Base-by-base conservation (phyloP, 176 grass and related monocot species). In the Oryza meyeriana region DNA sequence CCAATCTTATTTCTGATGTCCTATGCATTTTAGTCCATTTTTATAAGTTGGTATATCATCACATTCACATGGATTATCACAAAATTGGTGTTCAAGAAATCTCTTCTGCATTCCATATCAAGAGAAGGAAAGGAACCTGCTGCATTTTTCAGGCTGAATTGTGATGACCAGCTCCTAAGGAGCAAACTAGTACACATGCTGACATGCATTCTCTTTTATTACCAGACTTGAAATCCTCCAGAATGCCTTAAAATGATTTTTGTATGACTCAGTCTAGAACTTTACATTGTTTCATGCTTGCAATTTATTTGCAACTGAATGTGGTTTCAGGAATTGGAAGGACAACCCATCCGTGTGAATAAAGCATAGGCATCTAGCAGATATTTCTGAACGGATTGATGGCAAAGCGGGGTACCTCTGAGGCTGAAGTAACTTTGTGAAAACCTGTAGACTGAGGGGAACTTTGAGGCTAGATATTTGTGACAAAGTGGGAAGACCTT, bases 301-400 rank as follows among this genome's bases (percentile, higher is more conserved):
- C 10, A 32, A 61, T 78, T 7, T 66, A 12, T 71, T 67, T 86
- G 6, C 6, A 39, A 72, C 63, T 78, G 38, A 86, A 68, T 78
- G 33, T 61, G 62, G 9, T 87, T 89, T 94, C 88, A 98, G 96
- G 72, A 89, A 67, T 89, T 98, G 93, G 96, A 98, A 88, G 96
- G 96, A 74, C 96, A 98, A 82, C 90, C 86, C 34, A 98, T 98
- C 79, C 93, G 96, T 24, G 96, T 98, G 65, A 98, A 98, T 80
- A 95, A 71, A 93, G 89, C 90, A 50, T 98, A 89, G 89, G 18
- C 59, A 41, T 77, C 40, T 52, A 79, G 36, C 74, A 63, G 36
- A 83, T 68, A 69, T 62, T 79, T 86, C 50, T 58, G 11, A n/a
- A 52, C 29, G 2, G 35, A 33, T 10, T 12, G 67, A 40, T 78